Base-by-base conservation (phyloP, 2,329 filamentous ascomycete species). In the Acrodontium crateriforme region DNA sequence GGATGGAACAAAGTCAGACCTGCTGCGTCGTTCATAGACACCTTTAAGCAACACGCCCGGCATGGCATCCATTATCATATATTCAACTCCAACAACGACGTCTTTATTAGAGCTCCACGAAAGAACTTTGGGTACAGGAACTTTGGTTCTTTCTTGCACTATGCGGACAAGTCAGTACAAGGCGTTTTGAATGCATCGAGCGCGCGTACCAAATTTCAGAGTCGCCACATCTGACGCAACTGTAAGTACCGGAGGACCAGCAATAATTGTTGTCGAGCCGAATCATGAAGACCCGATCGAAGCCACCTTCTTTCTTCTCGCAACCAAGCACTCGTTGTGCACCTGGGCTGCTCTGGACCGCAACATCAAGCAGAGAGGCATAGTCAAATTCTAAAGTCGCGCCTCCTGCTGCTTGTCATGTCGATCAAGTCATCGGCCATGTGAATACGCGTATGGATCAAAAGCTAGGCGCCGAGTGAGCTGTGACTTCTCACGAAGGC, bases 321-420 rank as follows among this genome's bases (percentile, higher is more conserved):
- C 29, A 46, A 8, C 60, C 56, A 5, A 45, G 46, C 5, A 48
- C 36, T 36, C 53, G 58, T 7, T 21, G 35, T 9, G 40, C 30
- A 9, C 50, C 49, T 24, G 49, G 43, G 26, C 49, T 29, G 25
- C 38, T 45, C 23, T 43, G 26, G 18, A 48, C 47, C 9, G 50
- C 52, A 18, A 55, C 27, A 11, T 34, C 35, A 35, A 55, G 36
- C 3, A 60, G 44, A 21, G 43, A 45, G 21, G 40, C 12, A 5
- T 59, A 44, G 34, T 58, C 46, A 29, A 59, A 59, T 5, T 21
- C 16, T 30, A 32, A 25, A 50, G 54, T 27, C 55, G 46, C 12
- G 50, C 45, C 7, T 15, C 10, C 16, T 53, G 42, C 29, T 50
- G 43, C 16, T 39, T 30, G 17, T 51, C 40, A 38, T 59, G 54